Evolutionary conservation across 257 asterid genomes (phyloP).

Genomic region (Nicotiana knightiana): DNA sequence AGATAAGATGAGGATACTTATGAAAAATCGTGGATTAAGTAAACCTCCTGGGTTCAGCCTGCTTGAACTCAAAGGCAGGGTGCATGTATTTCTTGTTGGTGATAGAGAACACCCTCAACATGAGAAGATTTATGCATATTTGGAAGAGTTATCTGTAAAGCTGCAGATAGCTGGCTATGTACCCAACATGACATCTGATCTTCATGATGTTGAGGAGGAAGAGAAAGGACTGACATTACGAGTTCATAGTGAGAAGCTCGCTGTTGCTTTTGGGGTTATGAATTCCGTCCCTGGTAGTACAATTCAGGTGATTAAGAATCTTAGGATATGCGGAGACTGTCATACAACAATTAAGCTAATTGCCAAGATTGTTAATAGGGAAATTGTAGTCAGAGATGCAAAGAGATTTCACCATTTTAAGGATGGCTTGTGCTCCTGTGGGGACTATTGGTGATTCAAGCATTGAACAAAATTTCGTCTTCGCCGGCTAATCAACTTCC

Average conservation of each 20-base stretch:
- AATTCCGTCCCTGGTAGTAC: conserved; percentile 61
- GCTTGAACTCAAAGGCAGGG: conserved; percentile 63
- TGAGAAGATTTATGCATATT: conserved; percentile 50
- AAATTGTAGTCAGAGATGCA: conserved; percentile 83
- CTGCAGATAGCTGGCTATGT: conserved; percentile 66
- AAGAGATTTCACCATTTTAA: conserved; percentile 86
- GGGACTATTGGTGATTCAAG: conserved; percentile 64
- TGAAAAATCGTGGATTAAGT: conserved; percentile 57
- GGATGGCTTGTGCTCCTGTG: conserved; percentile 77
- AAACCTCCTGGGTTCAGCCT: conserved; percentile 89
- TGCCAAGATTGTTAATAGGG: conserved; percentile 52
- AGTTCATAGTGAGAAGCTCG: conserved; percentile 87
- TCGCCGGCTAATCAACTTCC: not conserved
- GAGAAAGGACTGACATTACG: conserved; percentile 57
- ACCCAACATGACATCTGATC: conserved; percentile 57
- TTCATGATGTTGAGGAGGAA: conserved; percentile 85
- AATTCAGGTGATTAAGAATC: conserved; percentile 72
- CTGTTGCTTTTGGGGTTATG: conserved; percentile 82
- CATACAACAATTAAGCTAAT: conserved; percentile 65
- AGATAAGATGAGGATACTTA: conserved; percentile 54
- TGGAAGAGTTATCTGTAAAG: conserved; percentile 52
- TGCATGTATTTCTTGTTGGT: conserved; percentile 64
- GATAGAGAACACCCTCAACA: conserved; percentile 67
- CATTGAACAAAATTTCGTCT: not conserved
- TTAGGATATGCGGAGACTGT: conserved; percentile 79